Evolutionary conservation across 2,329 filamentous ascomycete genomes (phyloP), one percentile per base, ranked within the genome.

Genomic region (Penicillium fuscoglaucum): DNA sequence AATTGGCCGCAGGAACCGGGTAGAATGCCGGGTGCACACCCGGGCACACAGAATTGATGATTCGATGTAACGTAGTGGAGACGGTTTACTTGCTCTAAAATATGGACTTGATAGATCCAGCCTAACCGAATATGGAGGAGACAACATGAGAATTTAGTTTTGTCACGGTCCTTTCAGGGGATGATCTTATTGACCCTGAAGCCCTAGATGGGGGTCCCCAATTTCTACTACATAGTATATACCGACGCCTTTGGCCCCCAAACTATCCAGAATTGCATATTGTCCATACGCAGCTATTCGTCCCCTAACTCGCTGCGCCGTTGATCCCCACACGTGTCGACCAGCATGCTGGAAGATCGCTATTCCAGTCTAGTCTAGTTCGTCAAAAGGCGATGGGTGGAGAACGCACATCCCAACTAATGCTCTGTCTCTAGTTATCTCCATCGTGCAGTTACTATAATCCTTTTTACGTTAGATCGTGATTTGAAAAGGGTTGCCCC

Each of bases 341-440:
- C 55, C 43, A 13, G 8, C 33, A 10, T 57, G 24, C 24, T 52
- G 47, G 24, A 55, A 47, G 7, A 37, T 4, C 41, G 21, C 41
- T 53, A 53, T 52, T 37, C 49, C 43, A 12, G 15, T 35, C 43
- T 43, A 19, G 55, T 26, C 31, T 57, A 57, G 55, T 47, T 57
- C 35, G 43, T 40, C 26, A 41, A 57, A 48, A 41, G 26, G 35
- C 31, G 21, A 50, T 41, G 26, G 15, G 53, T 46, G 55, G 31
- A 33, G 55, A 41, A 39, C 31, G n/a, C 21, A 29, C 13, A 43
- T 46, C 26, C 19, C 19, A 24, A 21, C 19, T 41, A 19, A 48
- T 55, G 24, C 9, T 12, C 26, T 41, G 19, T 31, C 26, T n/a
- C 17, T 50, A 13, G 7, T 56, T 44, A 43, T 44, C 28, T 43